Evolutionary conservation across 2,329 filamentous ascomycete genomes (phyloP).

Genomic region (Ophiostoma triangulosporum): DNA sequence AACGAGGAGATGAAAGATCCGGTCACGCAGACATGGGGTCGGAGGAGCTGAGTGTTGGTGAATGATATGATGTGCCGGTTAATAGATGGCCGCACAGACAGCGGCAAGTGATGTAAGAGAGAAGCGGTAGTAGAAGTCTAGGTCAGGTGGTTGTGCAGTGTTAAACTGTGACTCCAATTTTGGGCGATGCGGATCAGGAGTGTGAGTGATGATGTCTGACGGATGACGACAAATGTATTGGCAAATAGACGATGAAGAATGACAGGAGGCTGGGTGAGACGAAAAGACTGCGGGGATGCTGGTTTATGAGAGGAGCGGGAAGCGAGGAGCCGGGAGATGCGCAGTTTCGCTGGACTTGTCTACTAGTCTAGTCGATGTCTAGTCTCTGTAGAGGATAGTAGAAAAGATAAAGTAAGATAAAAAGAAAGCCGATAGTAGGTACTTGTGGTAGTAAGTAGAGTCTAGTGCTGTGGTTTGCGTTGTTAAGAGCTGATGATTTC

Average conservation of each 20-base stretch:
- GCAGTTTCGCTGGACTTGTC: too few species aligned
- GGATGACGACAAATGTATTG: neutral
- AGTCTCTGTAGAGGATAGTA: neutral
- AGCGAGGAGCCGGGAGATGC: neutral
- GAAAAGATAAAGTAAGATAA: neutral
- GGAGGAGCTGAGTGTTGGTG: neutral
- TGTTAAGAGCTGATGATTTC: neutral
- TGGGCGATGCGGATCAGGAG: neutral
- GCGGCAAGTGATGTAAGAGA: neutral
- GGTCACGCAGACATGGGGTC: slow-evolving; percentile 1
- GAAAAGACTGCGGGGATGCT: neutral
- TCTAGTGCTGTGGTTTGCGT: neutral
- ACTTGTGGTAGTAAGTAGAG: neutral
- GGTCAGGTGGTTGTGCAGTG: neutral
- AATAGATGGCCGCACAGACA: neutral
- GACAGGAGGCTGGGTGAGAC: neutral
- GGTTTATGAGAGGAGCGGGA: neutral
- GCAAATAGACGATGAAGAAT: neutral
- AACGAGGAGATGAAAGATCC: too few species aligned
- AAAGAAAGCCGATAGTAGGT: neutral
- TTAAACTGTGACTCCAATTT: neutral
- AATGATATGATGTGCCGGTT: neutral
- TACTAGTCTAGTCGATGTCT: neutral
- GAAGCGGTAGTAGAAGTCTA: too few species aligned
- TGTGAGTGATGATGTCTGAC: neutral